phyloP scores from a whole-genome alignment of 305 asterid species.

The Coffea humblotiana region DNA sequence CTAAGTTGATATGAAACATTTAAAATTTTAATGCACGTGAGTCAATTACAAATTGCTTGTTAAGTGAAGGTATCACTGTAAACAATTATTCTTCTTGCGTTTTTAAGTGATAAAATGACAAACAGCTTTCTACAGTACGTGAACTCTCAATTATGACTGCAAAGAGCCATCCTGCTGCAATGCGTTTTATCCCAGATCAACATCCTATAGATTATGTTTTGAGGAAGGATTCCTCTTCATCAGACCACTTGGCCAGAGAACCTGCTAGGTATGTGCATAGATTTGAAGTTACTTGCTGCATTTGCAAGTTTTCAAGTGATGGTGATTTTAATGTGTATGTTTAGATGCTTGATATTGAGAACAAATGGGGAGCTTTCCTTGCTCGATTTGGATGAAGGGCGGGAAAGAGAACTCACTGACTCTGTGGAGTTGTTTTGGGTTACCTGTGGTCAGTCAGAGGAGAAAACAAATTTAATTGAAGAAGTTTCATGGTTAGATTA shows the following conservation, averaged over 20 bases:
- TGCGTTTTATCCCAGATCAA: slow-evolving; percentile 95
- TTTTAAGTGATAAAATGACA: slow-evolving; percentile 98
- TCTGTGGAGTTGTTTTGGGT: slow-evolving; percentile 99
- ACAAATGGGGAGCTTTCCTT: slow-evolving; percentile 97
- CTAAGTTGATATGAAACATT: slow-evolving; percentile 18
- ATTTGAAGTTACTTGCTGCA: slow-evolving; percentile 19
- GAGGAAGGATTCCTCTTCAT: slow-evolving; percentile 50
- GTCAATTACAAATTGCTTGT: slow-evolving; percentile 21
- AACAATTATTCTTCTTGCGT: slow-evolving; percentile 47
- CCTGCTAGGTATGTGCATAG: slow-evolving; percentile 72
- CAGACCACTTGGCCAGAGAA: slow-evolving; percentile 59
- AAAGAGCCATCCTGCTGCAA: slow-evolving; percentile 97
- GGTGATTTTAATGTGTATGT: slow-evolving; percentile 28
- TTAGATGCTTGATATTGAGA: slow-evolving; percentile 87
- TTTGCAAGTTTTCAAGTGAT: slow-evolving; percentile 20
- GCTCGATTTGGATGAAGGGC: slow-evolving; percentile 96
- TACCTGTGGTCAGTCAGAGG: slow-evolving; percentile 93
- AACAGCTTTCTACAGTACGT: slow-evolving; percentile 99
- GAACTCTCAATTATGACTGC: slow-evolving; percentile 99
- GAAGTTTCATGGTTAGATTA: slow-evolving; percentile 99
- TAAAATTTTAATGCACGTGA: slow-evolving; percentile 19
- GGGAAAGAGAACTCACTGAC: slow-evolving; percentile 95
- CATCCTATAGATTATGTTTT: slow-evolving; percentile 50
- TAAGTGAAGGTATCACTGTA: slow-evolving; percentile 27
- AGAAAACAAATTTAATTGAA: slow-evolving; percentile 92